Evolutionary conservation across 2,329 filamentous ascomycete species (phyloP).

Genomic region (Colletotrichum sp.): DNA sequence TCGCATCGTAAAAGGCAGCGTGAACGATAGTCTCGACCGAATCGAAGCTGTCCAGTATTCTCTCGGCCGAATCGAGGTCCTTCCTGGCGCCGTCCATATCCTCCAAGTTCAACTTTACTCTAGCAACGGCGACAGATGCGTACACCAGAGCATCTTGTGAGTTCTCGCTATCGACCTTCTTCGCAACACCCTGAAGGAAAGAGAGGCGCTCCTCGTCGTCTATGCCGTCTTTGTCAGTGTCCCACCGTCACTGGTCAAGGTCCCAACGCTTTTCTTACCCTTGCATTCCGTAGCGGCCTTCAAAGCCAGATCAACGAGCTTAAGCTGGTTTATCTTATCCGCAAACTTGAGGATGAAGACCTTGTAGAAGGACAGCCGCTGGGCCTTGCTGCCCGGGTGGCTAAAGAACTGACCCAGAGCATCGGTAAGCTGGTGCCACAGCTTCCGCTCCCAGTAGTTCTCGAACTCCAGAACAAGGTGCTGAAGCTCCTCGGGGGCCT

Average conservation of each 20-base stretch:
- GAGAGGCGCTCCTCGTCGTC: slow-evolving; percentile 85
- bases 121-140: slow-evolving; percentile 87
- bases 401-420: slow-evolving; percentile 88
- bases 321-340: slow-evolving; percentile 98
- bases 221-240: slow-evolving; percentile 39
- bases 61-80: slow-evolving; percentile 86
- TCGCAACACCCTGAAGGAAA: slow-evolving; percentile 83
- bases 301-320: slow-evolving; percentile 90
- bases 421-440: slow-evolving; percentile 98
- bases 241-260: neutral
- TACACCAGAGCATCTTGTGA: slow-evolving; percentile 97
- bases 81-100: slow-evolving; percentile 84
- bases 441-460: slow-evolving; percentile 96
- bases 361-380: slow-evolving; percentile 91
- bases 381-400: slow-evolving; percentile 77
- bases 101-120: slow-evolving; percentile 80
- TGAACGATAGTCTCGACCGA: slow-evolving; percentile 95
- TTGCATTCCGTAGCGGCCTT: slow-evolving; percentile 85
- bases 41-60: slow-evolving; percentile 89
- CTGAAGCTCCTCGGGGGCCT: slow-evolving; percentile 87
- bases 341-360: slow-evolving; percentile 95
- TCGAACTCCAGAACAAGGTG: slow-evolving; percentile 90
- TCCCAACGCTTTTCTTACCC: slow-evolving; percentile 53
- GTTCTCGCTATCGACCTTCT: slow-evolving; percentile 88
- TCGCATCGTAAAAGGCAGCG: slow-evolving; percentile 94